These are phyloP conservation scores for Podospora pseudocomata DNA, from an alignment of 495 filamentous ascomycete genomes.

Conservation along the genomic window DNA sequence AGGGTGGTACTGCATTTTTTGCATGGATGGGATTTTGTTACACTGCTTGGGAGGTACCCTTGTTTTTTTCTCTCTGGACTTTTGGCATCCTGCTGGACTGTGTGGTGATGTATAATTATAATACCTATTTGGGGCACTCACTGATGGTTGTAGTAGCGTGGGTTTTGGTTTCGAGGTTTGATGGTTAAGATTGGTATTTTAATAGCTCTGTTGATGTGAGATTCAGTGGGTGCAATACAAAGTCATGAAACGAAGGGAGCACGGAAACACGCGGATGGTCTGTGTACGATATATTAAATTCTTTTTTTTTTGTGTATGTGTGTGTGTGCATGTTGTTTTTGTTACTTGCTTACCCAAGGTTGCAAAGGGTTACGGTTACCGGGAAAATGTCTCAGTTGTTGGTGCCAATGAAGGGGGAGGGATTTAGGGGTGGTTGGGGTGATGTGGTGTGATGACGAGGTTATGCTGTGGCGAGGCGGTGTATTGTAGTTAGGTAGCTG, in stretches of 20 bases:
- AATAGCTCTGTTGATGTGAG: not conserved
- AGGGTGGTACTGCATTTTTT: not conserved
- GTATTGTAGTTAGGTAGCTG: not conserved
- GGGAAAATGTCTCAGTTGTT: constrained; percentile 22
- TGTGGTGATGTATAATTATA: no score
- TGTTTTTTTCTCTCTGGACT: not conserved
- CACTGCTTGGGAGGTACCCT: not conserved
- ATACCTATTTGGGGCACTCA: no score
- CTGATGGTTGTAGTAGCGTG: no score
- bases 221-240: not conserved
- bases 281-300: constrained; percentile 18
- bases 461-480: not conserved
- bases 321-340: not conserved
- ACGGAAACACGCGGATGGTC: not conserved
- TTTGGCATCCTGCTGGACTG: no score
- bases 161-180: no score
- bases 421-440: not conserved
- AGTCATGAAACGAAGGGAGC: not conserved
- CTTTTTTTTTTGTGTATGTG: not conserved
- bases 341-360: not conserved
- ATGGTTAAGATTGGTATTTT: no score
- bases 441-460: not conserved
- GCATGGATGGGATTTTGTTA: not conserved
- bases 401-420: constrained; percentile 10
- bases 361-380: constrained; percentile 2